These are phyloP conservation scores for Sporisorium iseilematis-ciliati DNA, from an alignment of 1,284 basidiomycete species.

Conservation along the genomic window DNA sequence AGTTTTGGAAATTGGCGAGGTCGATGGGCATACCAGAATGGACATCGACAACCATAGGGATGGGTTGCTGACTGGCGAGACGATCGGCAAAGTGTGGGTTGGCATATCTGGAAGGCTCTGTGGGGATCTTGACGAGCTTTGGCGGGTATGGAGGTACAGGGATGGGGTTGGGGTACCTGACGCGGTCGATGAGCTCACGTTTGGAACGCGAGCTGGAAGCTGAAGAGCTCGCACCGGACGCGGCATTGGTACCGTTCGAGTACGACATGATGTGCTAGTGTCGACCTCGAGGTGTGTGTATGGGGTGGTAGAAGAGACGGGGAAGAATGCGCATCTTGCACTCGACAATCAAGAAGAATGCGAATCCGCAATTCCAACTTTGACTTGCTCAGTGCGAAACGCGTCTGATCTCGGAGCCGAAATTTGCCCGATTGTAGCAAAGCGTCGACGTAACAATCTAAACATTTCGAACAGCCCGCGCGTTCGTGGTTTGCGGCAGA, in stretches of 20 bases:
- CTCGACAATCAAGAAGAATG: conserved; percentile 15
- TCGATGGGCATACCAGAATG: conserved; percentile 68
- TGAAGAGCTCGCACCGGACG: conserved; percentile 14
- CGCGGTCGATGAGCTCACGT: conserved; percentile 67
- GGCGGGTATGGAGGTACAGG: conserved; percentile 68
- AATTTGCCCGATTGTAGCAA: neutral
- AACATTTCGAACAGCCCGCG: neutral
- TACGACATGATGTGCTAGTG: conserved; percentile 37
- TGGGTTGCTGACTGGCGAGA: conserved; percentile 58
- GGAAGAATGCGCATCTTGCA: neutral
- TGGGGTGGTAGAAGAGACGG: conserved; percentile 1
- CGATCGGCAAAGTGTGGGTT: conserved; percentile 63
- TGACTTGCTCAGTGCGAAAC: conserved; percentile 2
- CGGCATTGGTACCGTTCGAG: conserved; percentile 28
- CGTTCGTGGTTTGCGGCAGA: neutral
- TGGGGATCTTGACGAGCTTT: conserved; percentile 61
- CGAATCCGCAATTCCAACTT: neutral
- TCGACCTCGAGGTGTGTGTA: neutral
- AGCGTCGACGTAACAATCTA: conserved; percentile 9
- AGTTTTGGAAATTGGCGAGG: conserved; percentile 60
- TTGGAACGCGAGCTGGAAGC: conserved; percentile 39
- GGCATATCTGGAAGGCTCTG: conserved; percentile 59
- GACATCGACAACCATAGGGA: conserved; percentile 65
- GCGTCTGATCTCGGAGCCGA: conserved; percentile 37
- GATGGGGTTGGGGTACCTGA: conserved; percentile 68